Evolutionary conservation across 2,329 filamentous ascomycete species (phyloP).

Genomic region (Botryotinia narcissicola): DNA sequence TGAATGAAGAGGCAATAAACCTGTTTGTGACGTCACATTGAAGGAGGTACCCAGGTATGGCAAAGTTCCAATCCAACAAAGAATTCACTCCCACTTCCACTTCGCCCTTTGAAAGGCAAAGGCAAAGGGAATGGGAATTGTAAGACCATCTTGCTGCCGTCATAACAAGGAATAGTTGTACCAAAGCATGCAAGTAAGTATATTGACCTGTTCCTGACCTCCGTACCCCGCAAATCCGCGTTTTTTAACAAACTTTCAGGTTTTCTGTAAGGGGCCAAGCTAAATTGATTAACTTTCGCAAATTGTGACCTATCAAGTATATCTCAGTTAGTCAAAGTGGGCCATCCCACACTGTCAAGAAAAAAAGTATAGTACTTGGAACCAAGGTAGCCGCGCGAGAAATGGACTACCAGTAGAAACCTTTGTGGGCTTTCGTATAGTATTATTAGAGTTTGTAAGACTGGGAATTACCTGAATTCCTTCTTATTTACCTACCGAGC

Average conservation of each 20-base stretch:
- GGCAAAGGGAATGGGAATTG: not conserved
- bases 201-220: not conserved
- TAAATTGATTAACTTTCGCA: not conserved
- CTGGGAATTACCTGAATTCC: not conserved
- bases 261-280: slow-evolving; percentile 17
- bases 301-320: not conserved
- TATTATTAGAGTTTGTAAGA: not conserved
- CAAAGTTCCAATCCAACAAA: not conserved
- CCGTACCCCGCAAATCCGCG: slow-evolving; percentile 3
- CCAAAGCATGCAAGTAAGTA: slow-evolving; percentile 1
- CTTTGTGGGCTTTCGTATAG: not conserved
- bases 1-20: slow-evolving; percentile 7
- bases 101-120: not conserved
- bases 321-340: not conserved
- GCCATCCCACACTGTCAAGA: not conserved
- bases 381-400: not conserved
- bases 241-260: not conserved
- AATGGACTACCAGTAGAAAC: not conserved
- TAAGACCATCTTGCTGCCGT: not conserved
- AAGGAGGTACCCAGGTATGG: not conserved
- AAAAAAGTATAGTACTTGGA: not conserved
- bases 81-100: not conserved
- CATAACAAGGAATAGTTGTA: slow-evolving; percentile 5
- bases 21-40: slow-evolving; percentile 12
- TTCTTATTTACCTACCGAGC: not conserved